Conservation (phyloP, 257 asterid genomes). For the Ehretia macrophylla region DNA sequence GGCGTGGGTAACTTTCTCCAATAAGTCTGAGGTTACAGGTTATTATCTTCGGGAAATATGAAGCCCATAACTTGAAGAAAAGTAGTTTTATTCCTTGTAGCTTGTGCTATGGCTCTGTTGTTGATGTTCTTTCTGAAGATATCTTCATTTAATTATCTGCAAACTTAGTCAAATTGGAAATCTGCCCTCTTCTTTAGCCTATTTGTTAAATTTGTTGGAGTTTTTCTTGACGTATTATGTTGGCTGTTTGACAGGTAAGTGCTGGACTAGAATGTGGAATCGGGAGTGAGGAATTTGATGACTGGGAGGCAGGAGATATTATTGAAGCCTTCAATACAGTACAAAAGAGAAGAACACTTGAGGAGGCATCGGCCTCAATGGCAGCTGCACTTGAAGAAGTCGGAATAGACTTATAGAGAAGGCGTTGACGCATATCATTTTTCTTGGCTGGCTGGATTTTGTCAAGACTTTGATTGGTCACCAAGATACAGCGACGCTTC, state of each 20-base stretch:
- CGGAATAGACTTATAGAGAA: slow-evolving; percentile 38
- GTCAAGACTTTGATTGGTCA: slow-evolving; percentile 6
- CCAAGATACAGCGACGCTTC: slow-evolving; percentile 4
- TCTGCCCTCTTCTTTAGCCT: too few relatives aligned
- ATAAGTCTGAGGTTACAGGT: too few relatives aligned
- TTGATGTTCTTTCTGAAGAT: too few relatives aligned
- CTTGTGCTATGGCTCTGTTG: too few relatives aligned
- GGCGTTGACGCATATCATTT: slow-evolving; percentile 8
- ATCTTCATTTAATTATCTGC: too few relatives aligned
- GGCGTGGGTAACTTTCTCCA: too few relatives aligned
- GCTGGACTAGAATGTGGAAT: slow-evolving; percentile 96
- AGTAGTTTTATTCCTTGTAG: too few relatives aligned
- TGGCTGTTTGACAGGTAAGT: slow-evolving; percentile 53
- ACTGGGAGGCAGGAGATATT: slow-evolving; percentile 85
- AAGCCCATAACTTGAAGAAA: too few relatives aligned
- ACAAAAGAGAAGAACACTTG: slow-evolving; percentile 87
- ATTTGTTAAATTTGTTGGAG: too few relatives aligned
- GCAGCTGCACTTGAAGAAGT: slow-evolving; percentile 70
- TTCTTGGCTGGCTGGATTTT: slow-evolving; percentile 15
- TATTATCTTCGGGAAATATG: too few relatives aligned
- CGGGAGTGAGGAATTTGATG: slow-evolving; percentile 60
- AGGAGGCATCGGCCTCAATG: slow-evolving; percentile 97
- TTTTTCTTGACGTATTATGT: neutral
- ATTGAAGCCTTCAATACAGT: slow-evolving; percentile 75
- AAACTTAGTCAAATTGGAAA: too few relatives aligned